A percentile compares a stretch with the other conserved stretches of the same genome.
phyloP scores from a whole-genome alignment of 495 filamentous ascomycete genomes.

The Penicillium turbatum region DNA sequence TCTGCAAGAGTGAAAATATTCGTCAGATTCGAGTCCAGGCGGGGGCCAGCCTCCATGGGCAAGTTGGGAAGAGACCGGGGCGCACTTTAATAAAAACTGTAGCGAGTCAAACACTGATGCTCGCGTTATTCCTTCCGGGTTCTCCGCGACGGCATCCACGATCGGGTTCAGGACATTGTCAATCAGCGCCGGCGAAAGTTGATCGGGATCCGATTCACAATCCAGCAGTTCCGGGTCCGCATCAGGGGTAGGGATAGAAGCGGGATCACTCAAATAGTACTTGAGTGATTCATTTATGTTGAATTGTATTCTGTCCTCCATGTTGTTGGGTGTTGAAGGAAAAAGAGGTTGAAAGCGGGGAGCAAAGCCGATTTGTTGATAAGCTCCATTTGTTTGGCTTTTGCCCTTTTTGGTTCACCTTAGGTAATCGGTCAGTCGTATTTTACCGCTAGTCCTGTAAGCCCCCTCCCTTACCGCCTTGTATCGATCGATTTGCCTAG shows the following conservation, averaged over 20 bases:
- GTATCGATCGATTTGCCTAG: background rate
- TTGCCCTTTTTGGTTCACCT: slow-evolving; percentile 17
- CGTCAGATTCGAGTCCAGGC: slow-evolving; percentile 50
- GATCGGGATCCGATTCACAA: slow-evolving; percentile 87
- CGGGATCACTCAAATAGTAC: slow-evolving; percentile 88
- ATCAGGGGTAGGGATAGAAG: slow-evolving; percentile 76
- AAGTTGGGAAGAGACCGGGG: slow-evolving; percentile 55
- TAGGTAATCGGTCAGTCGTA: background rate
- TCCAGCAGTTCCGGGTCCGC: slow-evolving; percentile 81
- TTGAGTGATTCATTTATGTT: slow-evolving; percentile 95
- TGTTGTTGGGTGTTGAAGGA: slow-evolving; percentile 36
- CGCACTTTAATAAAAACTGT: slow-evolving; percentile 95
- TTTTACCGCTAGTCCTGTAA: slow-evolving; percentile 3
- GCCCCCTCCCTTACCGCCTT: background rate
- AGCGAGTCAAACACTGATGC: slow-evolving; percentile 82
- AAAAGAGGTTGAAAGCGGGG: slow-evolving; percentile 16
- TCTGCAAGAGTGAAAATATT: slow-evolving; percentile 65
- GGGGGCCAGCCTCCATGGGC: slow-evolving; percentile 34
- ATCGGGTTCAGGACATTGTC: slow-evolving; percentile 88
- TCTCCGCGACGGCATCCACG: slow-evolving; percentile 87
- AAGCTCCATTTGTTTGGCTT: slow-evolving; percentile 28
- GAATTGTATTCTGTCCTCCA: slow-evolving; percentile 76
- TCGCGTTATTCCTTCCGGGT: slow-evolving; percentile 78
- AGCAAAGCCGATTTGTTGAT: slow-evolving; percentile 20
- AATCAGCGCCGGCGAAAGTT: slow-evolving; percentile 68